Evolutionary conservation across 305 asterid species (phyloP).

Genomic region (Ajuga reptans): DNA sequence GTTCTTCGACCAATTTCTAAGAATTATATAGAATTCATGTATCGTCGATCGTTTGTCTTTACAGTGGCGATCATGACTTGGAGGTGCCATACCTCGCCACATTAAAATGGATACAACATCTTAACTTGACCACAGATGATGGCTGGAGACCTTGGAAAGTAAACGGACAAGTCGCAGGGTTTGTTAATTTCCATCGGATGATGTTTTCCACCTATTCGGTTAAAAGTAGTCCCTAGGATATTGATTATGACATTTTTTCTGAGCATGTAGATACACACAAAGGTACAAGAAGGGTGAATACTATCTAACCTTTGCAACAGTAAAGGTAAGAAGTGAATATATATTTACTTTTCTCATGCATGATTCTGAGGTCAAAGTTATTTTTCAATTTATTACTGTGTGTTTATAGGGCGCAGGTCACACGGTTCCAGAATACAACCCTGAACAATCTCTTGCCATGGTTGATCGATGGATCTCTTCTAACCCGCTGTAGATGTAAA

Average conservation of each 20-base stretch:
- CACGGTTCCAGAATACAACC: conserved; percentile 6
- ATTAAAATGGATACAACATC: conserved; percentile 12
- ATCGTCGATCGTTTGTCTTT: too few species aligned
- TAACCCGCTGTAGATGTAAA: neutral
- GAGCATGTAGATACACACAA: conserved; percentile 17
- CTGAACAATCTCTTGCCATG: conserved; percentile 11
- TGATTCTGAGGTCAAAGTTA: neutral
- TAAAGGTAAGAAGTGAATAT: neutral
- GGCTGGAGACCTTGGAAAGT: conserved; percentile 20
- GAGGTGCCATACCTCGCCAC: neutral
- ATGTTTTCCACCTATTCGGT: neutral
- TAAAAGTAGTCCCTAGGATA: too few species aligned
- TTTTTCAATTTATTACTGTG: neutral
- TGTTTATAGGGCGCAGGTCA: conserved; percentile 20
- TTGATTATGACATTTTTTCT: neutral
- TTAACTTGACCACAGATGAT: conserved; percentile 9
- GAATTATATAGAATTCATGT: too few species aligned
- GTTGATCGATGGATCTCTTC: conserved; percentile 11
- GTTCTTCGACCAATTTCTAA: too few species aligned
- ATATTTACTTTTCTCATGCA: too few species aligned
- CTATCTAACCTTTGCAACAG: conserved; percentile 19
- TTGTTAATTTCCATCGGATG: neutral
- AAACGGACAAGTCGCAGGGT: conserved; percentile 23
- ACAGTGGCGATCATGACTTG: conserved; percentile 22
- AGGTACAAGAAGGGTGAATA: conserved; percentile 8